Percentiles rank a stretch among this genome's conserved stretches.
Evolutionary conservation across 1,284 basidiomycete species (phyloP).

Genomic region (Ceratobasidium sp.): DNA sequence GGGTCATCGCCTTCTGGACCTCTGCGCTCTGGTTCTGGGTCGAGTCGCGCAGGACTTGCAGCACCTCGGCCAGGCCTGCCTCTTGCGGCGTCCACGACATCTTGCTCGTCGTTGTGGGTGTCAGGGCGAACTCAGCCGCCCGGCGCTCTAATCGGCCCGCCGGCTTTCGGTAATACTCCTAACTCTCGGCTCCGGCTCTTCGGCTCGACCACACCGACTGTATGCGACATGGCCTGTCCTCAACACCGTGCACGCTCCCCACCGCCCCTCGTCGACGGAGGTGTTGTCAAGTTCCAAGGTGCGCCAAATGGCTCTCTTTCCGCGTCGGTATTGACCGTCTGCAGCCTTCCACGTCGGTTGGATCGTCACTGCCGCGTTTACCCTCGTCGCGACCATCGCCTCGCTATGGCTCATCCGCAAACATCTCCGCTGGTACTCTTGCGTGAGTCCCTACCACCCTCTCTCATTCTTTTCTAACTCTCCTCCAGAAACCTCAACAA

Average conservation of each 20-base stretch:
- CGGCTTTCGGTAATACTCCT: neutral
- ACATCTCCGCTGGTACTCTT: conserved; percentile 80
- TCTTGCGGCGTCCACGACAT: conserved; percentile 78
- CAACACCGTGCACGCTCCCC: neutral
- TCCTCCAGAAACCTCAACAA: conserved; percentile 72
- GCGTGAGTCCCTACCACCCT: conserved; percentile 60
- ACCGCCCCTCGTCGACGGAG: conserved; percentile 73
- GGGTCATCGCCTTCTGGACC: conserved; percentile 81
- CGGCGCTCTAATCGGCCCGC: neutral
- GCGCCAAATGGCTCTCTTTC: conserved; percentile 50
- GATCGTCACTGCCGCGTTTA: conserved; percentile 75
- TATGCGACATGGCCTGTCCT: conserved; percentile 36
- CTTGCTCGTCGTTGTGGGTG: conserved; percentile 20
- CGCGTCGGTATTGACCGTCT: conserved; percentile 38
- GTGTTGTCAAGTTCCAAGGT: conserved; percentile 74
- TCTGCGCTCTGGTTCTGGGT: conserved; percentile 75
- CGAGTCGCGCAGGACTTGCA: conserved; percentile 87
- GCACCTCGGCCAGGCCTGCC: conserved; percentile 84
- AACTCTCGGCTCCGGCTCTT: neutral
- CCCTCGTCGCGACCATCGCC: conserved; percentile 66
- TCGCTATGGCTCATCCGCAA: conserved; percentile 80
- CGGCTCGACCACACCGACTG: neutral
- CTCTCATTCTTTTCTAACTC: conserved; percentile 36
- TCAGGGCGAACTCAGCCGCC: conserved; percentile 1
- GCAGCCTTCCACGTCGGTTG: conserved; percentile 77